phyloP scores from a whole-genome alignment of 805 yeast species.

The Starmerella powellii region DNA sequence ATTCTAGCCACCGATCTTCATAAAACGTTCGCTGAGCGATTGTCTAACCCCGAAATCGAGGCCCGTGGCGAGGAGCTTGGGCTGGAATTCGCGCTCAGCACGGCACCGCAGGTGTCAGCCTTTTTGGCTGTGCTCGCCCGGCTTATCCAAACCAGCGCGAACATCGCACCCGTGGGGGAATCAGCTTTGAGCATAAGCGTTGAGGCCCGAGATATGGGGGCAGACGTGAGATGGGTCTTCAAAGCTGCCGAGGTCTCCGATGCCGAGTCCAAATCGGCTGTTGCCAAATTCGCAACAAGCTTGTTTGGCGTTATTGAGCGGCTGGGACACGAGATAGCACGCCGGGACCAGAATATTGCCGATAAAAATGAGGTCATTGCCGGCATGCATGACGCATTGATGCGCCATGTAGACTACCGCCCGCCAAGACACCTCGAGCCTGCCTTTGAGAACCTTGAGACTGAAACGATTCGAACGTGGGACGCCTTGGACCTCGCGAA shows the following conservation, averaged over 20 bases:
- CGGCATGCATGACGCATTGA: conserved; percentile 9
- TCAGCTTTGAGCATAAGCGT: background rate
- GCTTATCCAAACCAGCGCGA: background rate
- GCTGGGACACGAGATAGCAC: background rate
- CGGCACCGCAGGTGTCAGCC: conserved; percentile 1
- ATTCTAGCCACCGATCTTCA: conserved; percentile 7
- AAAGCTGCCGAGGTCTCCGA: background rate
- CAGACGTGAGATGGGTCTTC: conserved; percentile 7
- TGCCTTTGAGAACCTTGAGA: background rate
- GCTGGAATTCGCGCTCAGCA: conserved; percentile 8
- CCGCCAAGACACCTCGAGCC: conserved; percentile 7
- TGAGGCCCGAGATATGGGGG: background rate
- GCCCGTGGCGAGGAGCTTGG: conserved; percentile 5
- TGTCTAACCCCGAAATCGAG: conserved; percentile 1
- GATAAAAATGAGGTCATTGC: conserved; percentile 7
- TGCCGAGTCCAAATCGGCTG: background rate
- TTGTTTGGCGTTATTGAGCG: conserved; percentile 3
- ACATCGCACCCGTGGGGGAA: background rate
- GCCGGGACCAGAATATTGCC: background rate
- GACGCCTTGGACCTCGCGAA: conserved; percentile 1
- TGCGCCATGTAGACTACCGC: conserved; percentile 8
- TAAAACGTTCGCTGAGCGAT: conserved; percentile 2
- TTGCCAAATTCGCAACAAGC: background rate
- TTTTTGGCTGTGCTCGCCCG: conserved; percentile 1
- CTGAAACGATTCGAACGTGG: background rate